Base-by-base conservation (phyloP, 1,284 basidiomycete genomes). In the Malassezia sp. region DNA sequence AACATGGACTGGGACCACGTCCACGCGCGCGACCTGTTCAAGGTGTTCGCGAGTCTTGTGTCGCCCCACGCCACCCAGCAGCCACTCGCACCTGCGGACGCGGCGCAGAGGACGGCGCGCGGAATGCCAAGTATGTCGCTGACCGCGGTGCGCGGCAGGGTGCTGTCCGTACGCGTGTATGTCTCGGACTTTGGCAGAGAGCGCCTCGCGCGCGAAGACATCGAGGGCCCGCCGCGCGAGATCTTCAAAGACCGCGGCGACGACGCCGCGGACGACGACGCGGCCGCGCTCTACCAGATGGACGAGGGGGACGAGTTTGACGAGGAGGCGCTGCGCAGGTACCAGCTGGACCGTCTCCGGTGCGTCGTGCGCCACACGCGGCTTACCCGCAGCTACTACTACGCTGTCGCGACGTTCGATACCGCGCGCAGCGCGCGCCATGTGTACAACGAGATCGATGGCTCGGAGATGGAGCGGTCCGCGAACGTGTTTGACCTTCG, bases 1-100 rank as follows among this genome's bases (percentile, higher is more conserved):
- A 96, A 97, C 70, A 78, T 97, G 50, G 93, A 99, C 73, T 99
- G 93, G 93, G 93, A 97, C 71, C 80, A 96, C 72, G 80, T 97
- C 45, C 83, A 84, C 38, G 87, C 91, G 1, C 75, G 75, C 27
- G 90, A 97, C 71, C 74, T 99, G 20, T 95, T 80, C 78, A 88
- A 86, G 71, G 85, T 97, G 32, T 89, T 88, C 72, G 81, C 85
- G 27, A 95, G 89, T 4, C 78, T 91, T 42, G 77, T 95, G 15
- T 48, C 76, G n/a, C 63, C 66, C 10, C 53, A 57, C 26, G 61
- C 69, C 8, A 56, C 53, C 15, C 52, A 42, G 14, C 52, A 48
- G 12, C 57, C 57, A 5, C 45, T 47, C 2, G 39, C 28, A 5
- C 38, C 33, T 3, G 22, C 27, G 11, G 22, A 29, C 6, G 22